A percentile compares a stretch with the other conserved stretches of the same genome.
Conservation (phyloP, 2,329 filamentous ascomycete species). For the Botrytis fabae region DNA sequence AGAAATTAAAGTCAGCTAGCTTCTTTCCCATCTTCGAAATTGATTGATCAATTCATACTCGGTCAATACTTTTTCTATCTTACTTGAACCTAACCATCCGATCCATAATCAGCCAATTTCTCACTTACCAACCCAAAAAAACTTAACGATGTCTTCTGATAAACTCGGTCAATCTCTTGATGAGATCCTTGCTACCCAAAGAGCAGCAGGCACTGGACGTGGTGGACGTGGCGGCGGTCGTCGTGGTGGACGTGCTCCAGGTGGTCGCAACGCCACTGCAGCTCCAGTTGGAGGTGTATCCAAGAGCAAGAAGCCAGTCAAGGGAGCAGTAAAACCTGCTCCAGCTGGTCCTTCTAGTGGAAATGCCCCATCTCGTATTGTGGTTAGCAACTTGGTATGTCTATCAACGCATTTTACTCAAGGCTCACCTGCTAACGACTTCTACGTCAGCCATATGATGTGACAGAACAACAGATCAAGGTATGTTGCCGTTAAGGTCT, state of each 20-base stretch:
- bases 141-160: slow-evolving; percentile 77
- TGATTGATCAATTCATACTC: slow-evolving; percentile 31
- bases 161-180: slow-evolving; percentile 98
- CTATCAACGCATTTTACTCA: not conserved
- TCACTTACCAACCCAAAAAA: slow-evolving; percentile 31
- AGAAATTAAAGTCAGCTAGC: slow-evolving; percentile 36
- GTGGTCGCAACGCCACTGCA: slow-evolving; percentile 47
- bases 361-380: slow-evolving; percentile 72
- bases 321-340: slow-evolving; percentile 59
- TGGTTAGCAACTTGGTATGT: slow-evolving; percentile 93
- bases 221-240: slow-evolving; percentile 46
- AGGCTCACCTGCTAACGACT: slow-evolving; percentile 20
- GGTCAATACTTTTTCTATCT: slow-evolving; percentile 33
- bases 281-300: slow-evolving; percentile 85
- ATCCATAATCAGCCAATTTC: slow-evolving; percentile 33
- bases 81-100: slow-evolving; percentile 39
- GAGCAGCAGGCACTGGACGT: slow-evolving; percentile 30
- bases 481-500: slow-evolving; percentile 95
- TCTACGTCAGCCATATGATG: slow-evolving; percentile 77
- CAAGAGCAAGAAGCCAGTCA: slow-evolving; percentile 63
- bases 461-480: slow-evolving; percentile 97
- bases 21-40: slow-evolving; percentile 30
- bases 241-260: slow-evolving; percentile 48
- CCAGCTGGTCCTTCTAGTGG: slow-evolving; percentile 63
- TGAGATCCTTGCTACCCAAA: slow-evolving; percentile 79